Base-by-base conservation (phyloP, 1,284 basidiomycete species). In the Irpex rosettiformis region DNA sequence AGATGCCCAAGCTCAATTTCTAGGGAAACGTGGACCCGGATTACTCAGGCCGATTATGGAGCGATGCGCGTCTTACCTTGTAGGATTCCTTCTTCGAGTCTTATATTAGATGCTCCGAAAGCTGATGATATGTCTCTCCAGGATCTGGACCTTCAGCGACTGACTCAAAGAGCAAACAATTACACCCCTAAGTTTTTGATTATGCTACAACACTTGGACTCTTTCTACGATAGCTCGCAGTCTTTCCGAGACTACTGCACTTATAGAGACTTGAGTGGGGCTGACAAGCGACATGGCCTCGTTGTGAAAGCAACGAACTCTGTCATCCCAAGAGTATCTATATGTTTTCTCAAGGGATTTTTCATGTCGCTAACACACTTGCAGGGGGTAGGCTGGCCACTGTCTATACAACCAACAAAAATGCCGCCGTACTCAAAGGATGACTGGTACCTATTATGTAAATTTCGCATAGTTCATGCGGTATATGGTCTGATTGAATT, bases 391-490 rank as follows among this genome's bases (percentile, higher is more conserved):
- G 53, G 24, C 5, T 54, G 37, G 30, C 53, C 33, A n/a, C 27
- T 54, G 33, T 54, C 53, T 11, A 13, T 11, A n/a, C 25, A 25
- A 25, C 33, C 37, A 2, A 33, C 30, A 13, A 54, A 5, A 21
- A 30, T 54, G 30, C 52, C 52, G 11, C 52, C n/a, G 21, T 54
- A 25, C 33, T 33, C 52, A 6, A 56, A 56, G 43, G 42, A 56
- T 8, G 54, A 56, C 16, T 56, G 54, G 54, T 56, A 56, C 27
- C 28, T 47, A 21, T 25, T 56, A 16, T 42, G 54, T 56, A 21
- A 22, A 43, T 51, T n/a, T 5, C 21, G 13, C 27, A 10, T 8
- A 13, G 10, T 28, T 16, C 8, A 18, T 13, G 6, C 21, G 18
- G 8, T 18, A 13, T 7, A n/a, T 6, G 43, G 8, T 6, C 6